Conservation (phyloP, 768 basidiomycete species). For the Lactifluus echinatus region DNA sequence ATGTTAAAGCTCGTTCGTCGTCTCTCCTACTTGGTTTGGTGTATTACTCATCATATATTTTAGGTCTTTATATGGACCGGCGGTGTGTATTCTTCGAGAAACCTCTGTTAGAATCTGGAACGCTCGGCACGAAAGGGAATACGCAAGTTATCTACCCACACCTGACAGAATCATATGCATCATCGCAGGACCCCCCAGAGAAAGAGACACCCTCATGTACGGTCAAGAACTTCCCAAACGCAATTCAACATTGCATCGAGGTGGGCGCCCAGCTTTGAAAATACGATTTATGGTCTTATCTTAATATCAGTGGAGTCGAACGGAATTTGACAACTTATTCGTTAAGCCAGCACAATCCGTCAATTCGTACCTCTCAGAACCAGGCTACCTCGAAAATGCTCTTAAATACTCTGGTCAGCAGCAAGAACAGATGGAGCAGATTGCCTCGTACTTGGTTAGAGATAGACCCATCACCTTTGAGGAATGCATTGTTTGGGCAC, state of each 20-base stretch:
- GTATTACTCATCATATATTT: constrained; percentile 2
- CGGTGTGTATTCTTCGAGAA: constrained; percentile 96
- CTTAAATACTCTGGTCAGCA: constrained; percentile 90
- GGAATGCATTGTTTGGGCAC: constrained; percentile 96
- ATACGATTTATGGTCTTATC: constrained; percentile 3
- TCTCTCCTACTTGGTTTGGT: background rate
- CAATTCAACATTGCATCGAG: constrained; percentile 96
- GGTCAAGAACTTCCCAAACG: constrained; percentile 98
- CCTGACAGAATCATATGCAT: constrained; percentile 92
- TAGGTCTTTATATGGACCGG: constrained; percentile 96
- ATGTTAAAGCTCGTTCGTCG: constrained; percentile 83
- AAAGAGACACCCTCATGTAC: constrained; percentile 96
- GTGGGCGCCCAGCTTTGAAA: constrained; percentile 34
- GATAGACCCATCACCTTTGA: constrained; percentile 93
- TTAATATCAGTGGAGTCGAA: constrained; percentile 72
- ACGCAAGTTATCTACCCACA: constrained; percentile 92
- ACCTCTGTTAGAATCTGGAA: constrained; percentile 93
- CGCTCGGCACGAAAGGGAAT: constrained; percentile 97
- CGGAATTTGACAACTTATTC: constrained; percentile 87
- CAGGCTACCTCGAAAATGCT: constrained; percentile 87
- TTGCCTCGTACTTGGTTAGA: constrained; percentile 81
- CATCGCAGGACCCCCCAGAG: constrained; percentile 98
- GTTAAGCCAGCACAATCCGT: constrained; percentile 90
- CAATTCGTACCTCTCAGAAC: constrained; percentile 94
- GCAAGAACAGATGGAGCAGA: constrained; percentile 80